These are phyloP conservation scores for Persicaria maculosa DNA, from an alignment of 148 eudicot genomes.

Conservation along the genomic window DNA sequence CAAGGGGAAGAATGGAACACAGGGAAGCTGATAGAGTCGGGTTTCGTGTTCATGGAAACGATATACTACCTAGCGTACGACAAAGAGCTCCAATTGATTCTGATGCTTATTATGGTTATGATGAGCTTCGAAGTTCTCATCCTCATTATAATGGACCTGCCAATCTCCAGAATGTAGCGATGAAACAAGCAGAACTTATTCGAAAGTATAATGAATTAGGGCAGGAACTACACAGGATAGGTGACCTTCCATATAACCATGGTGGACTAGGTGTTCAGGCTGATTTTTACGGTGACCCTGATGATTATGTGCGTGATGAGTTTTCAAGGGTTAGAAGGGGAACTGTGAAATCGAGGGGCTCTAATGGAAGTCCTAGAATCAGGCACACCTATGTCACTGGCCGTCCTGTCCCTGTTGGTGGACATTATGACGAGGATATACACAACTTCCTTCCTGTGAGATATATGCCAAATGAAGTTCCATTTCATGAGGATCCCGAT, in stretches of 20 bases:
- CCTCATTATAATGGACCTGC: constrained; percentile 22
- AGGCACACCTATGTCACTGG: constrained; percentile 21
- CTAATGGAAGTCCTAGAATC: constrained; percentile 16
- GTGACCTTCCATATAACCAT: constrained; percentile 27
- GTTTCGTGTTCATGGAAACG: constrained; percentile 11
- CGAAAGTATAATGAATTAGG: constrained; percentile 51
- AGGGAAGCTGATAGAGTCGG: constrained; percentile 19
- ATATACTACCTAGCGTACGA: constrained; percentile 12
- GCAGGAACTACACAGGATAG: constrained; percentile 40
- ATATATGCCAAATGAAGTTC: constrained; percentile 4
- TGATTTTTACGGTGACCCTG: constrained; percentile 22
- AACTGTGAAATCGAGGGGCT: constrained; percentile 22
- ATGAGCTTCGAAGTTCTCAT: not conserved
- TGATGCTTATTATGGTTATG: not conserved
- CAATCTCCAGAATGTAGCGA: constrained; percentile 17
- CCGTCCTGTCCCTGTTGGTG: not conserved
- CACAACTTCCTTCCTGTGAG: not conserved
- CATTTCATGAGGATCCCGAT: constrained; percentile 21
- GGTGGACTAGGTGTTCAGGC: constrained; percentile 13
- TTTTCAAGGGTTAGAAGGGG: constrained; percentile 21
- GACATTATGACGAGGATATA: not conserved
- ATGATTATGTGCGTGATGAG: constrained; percentile 32
- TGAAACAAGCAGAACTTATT: constrained; percentile 44
- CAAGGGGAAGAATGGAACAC: constrained; percentile 3
- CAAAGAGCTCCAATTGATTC: constrained; percentile 29